Evolutionary conservation across 805 yeast species (phyloP).

Genomic region (Hanseniaspora hatyaiensis): DNA sequence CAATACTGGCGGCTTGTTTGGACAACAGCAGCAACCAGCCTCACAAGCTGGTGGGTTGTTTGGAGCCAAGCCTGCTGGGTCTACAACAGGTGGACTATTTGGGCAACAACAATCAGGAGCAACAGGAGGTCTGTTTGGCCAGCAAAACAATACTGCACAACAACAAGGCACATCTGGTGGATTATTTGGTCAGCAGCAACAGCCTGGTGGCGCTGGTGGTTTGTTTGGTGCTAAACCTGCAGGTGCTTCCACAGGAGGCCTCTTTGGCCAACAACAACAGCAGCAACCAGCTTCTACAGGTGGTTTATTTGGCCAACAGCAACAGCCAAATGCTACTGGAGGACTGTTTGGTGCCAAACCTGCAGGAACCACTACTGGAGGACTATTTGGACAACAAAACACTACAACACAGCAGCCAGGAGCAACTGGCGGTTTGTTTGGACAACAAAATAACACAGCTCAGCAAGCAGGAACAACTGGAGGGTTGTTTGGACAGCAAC

Average conservation of each 20-base stretch:
- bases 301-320: constrained; percentile 34
- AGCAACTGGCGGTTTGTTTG: neutral
- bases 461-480: neutral
- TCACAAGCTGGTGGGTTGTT: constrained; percentile 34
- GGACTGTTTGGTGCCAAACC: constrained; percentile 33
- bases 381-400: constrained; percentile 20
- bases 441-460: too few species aligned
- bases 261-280: constrained; percentile 22
- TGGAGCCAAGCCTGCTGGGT: constrained; percentile 28
- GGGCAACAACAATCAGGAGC: constrained; percentile 19
- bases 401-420: constrained; percentile 18
- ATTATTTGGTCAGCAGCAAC: constrained; percentile 33
- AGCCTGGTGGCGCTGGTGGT: constrained; percentile 23
- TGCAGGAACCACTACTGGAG: constrained; percentile 16
- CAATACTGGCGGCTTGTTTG: constrained; percentile 36
- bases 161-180: constrained; percentile 34
- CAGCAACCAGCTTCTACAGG: constrained; percentile 23
- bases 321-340: constrained; percentile 12
- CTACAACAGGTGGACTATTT: constrained; percentile 17
- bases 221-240: constrained; percentile 24
- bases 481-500: neutral
- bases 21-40: constrained; percentile 23
- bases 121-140: constrained; percentile 22
- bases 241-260: constrained; percentile 19
- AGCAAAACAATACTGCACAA: constrained; percentile 14